Percentiles rank a stretch among this genome's conserved stretches.
Conservation (phyloP, 2,329 filamentous ascomycete genomes). For the Trichoderma atroviride region DNA sequence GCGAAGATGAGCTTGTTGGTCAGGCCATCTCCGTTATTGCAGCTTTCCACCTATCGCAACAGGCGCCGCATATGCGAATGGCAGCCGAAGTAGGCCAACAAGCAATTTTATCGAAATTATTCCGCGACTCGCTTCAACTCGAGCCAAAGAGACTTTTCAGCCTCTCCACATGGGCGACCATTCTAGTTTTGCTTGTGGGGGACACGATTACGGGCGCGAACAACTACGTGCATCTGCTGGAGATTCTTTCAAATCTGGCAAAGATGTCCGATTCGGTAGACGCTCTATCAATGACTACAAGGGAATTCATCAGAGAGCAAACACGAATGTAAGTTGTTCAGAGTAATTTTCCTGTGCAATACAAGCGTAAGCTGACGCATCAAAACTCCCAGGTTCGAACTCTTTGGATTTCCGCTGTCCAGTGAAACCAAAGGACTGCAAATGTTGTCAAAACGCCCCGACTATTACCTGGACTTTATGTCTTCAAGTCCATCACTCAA, state of each 20-base stretch:
- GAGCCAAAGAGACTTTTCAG: conserved; percentile 15
- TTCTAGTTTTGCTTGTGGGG: conserved; percentile 11
- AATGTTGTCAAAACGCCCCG: conserved; percentile 6
- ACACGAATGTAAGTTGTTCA: conserved; percentile 6
- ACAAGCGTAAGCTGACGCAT: neutral
- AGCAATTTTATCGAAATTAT: conserved; percentile 18
- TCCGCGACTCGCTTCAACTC: conserved; percentile 16
- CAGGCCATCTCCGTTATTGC: conserved; percentile 23
- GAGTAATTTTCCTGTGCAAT: no score
- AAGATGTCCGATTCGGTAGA: conserved; percentile 12
- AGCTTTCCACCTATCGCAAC: conserved; percentile 15
- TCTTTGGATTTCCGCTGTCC: conserved; percentile 13
- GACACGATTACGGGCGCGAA: conserved; percentile 19
- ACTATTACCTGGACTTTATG: conserved; percentile 20
- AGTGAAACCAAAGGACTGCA: conserved; percentile 20
- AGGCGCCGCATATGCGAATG: conserved; percentile 21
- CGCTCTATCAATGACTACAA: neutral
- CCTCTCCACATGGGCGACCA: conserved; percentile 16
- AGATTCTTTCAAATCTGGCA: conserved; percentile 12
- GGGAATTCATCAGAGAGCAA: conserved; percentile 15
- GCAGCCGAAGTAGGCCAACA: conserved; percentile 19
- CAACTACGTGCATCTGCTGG: conserved; percentile 15
- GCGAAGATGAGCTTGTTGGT: conserved; percentile 15
- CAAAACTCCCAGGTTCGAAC: conserved; percentile 10
- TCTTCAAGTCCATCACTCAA: conserved; percentile 11